Conservation (phyloP, 2,329 filamentous ascomycete species). For the Zymoseptoria passerinii region DNA sequence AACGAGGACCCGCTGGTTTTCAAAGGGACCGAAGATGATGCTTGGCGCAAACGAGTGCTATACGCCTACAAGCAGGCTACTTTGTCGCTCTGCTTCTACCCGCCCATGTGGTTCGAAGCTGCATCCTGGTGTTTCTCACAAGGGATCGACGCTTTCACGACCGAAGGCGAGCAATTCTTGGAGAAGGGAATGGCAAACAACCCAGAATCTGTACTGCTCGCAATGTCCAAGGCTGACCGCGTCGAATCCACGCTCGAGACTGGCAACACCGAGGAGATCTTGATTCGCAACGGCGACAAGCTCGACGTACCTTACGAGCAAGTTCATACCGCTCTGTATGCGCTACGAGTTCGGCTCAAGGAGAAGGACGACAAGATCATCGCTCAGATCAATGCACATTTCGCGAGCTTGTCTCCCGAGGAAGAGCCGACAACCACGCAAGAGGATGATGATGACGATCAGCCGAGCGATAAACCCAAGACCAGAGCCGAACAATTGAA, state of each 20-base stretch:
- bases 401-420: conserved; percentile 37
- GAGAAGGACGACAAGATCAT: conserved; percentile 57
- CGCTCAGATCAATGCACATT: conserved; percentile 47
- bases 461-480: conserved; percentile 38
- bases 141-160: conserved; percentile 46
- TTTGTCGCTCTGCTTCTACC: conserved; percentile 90
- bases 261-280: conserved; percentile 60
- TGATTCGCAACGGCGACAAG: conserved; percentile 56
- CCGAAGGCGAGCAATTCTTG: conserved; percentile 69
- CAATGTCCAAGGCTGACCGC: conserved; percentile 81
- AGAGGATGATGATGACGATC: conserved; percentile 48
- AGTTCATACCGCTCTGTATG: conserved; percentile 80
- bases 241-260: conserved; percentile 70
- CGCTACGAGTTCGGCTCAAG: conserved; percentile 63
- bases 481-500: conserved; percentile 45
- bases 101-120: conserved; percentile 91
- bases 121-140: conserved; percentile 87
- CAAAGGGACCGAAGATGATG: conserved; percentile 67
- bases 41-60: conserved; percentile 69
- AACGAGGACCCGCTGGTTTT: conserved; percentile 74
- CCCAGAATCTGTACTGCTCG: conserved; percentile 83
- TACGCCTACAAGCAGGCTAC: conserved; percentile 91
- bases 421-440: conserved; percentile 30
- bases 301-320: conserved; percentile 78
- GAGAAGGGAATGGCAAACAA: conserved; percentile 78